Evolutionary conservation across 306 rosid species (phyloP).

Genomic region (Prunus davidiana): DNA sequence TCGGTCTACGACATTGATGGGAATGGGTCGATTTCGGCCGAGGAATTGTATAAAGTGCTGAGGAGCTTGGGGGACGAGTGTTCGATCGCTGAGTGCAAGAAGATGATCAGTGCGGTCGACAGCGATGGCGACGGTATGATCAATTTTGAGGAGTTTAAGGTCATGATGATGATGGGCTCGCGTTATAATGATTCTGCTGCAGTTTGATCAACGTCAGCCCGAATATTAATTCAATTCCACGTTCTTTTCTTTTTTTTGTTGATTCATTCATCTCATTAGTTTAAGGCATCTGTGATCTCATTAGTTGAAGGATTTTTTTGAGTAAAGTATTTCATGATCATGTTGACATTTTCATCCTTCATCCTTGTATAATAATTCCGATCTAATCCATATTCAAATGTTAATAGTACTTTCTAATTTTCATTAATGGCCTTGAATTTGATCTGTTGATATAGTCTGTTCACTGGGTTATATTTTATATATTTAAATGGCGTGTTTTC

Average conservation of each 20-base stretch:
- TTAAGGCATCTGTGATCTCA: background rate
- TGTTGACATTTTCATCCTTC: background rate
- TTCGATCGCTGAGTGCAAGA: slow-evolving; percentile 73
- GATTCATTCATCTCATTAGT: background rate
- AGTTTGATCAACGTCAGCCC: background rate
- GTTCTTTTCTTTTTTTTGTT: too few species aligned
- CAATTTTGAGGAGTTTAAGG: slow-evolving; percentile 79
- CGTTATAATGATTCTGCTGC: slow-evolving; percentile 27
- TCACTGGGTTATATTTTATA: too few species aligned
- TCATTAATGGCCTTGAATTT: background rate
- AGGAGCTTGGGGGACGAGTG: slow-evolving; percentile 76
- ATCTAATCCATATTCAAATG: background rate
- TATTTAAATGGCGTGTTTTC: too few species aligned
- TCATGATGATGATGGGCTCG: slow-evolving; percentile 88
- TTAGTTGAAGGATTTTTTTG: background rate
- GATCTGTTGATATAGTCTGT: too few species aligned
- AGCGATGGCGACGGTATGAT: slow-evolving; percentile 83
- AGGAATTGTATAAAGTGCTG: slow-evolving; percentile 73
- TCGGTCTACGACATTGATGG: slow-evolving; percentile 80
- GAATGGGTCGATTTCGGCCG: slow-evolving; percentile 82
- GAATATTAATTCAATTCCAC: background rate
- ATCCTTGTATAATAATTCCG: background rate
- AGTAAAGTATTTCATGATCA: background rate
- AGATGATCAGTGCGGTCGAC: slow-evolving; percentile 82
- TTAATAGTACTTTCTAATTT: background rate